A percentile compares a stretch with the other conserved stretches of the same genome.
Conservation (phyloP, 768 basidiomycete species). For the Suillus alpinus region DNA sequence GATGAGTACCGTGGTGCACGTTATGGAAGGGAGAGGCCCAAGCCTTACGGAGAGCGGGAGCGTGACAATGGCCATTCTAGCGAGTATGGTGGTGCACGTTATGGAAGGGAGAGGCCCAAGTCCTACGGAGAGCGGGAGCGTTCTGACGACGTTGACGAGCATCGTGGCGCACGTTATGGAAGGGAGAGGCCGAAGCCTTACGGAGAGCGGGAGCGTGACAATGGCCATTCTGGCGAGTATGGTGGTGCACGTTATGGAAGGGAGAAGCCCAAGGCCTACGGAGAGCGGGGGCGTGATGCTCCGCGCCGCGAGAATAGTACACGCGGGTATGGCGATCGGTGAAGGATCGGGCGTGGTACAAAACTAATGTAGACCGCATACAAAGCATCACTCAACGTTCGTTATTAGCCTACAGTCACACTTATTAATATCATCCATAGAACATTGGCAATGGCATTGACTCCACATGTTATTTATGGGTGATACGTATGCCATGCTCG, state of each 20-base stretch:
- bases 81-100: slow-evolving; percentile 6
- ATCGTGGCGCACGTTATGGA: slow-evolving; percentile 5
- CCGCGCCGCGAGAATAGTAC: not conserved
- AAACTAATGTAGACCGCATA: not conserved
- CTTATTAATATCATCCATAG: slow-evolving; percentile 3
- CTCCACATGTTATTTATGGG: not conserved
- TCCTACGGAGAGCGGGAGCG: not conserved
- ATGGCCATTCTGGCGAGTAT: slow-evolving; percentile 1
- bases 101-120: not conserved
- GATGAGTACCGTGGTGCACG: slow-evolving; percentile 3
- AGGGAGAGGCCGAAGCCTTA: not conserved
- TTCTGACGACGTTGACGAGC: not conserved
- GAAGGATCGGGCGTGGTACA: not conserved
- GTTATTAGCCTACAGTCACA: not conserved
- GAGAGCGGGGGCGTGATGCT: not conserved
- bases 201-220: not conserved
- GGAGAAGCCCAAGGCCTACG: not conserved
- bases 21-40: not conserved
- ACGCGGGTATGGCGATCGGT: not conserved
- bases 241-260: slow-evolving; percentile 2
- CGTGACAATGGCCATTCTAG: not conserved
- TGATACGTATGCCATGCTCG: not conserved
- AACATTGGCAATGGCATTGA: not conserved
- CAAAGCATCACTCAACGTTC: slow-evolving; percentile 1
- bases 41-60: too few relatives aligned